Evolutionary conservation across 306 rosid genomes (phyloP).

Genomic region (Begonia fuchsioides): DNA sequence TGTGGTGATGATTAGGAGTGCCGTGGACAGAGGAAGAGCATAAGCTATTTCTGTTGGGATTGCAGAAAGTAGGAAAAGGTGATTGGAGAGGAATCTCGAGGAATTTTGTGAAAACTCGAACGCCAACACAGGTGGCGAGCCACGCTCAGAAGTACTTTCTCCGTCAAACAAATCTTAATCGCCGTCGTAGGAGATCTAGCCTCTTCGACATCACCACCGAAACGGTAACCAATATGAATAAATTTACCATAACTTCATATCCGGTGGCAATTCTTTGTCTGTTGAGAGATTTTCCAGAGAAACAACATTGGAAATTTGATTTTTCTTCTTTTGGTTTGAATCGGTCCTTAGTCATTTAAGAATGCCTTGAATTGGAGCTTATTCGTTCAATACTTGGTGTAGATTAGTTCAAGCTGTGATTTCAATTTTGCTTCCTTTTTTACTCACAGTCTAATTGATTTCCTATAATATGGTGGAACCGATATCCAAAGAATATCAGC

Average conservation of each 20-base stretch:
- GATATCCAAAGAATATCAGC: too few relatives aligned
- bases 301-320: not conserved
- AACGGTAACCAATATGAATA: constrained; percentile 29
- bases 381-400: too few relatives aligned
- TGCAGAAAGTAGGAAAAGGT: constrained; percentile 95
- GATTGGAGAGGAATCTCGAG: constrained; percentile 99
- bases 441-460: too few relatives aligned
- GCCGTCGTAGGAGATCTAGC: constrained; percentile 99
- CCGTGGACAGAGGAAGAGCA: constrained; percentile 99
- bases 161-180: constrained; percentile 77
- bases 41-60: constrained; percentile 78
- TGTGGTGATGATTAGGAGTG: constrained; percentile 44
- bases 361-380: too few relatives aligned
- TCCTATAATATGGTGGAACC: too few relatives aligned
- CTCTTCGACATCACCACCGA: constrained; percentile 96
- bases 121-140: constrained; percentile 97
- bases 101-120: constrained; percentile 85
- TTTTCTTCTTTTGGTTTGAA: too few relatives aligned
- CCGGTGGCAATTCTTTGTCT: not conserved
- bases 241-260: not conserved
- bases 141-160: constrained; percentile 97
- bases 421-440: too few relatives aligned
- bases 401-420: too few relatives aligned
- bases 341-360: too few relatives aligned
- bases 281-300: not conserved